Evolutionary conservation across 129 eudicot genomes (phyloP).

Genomic region (Calendula officinalis): DNA sequence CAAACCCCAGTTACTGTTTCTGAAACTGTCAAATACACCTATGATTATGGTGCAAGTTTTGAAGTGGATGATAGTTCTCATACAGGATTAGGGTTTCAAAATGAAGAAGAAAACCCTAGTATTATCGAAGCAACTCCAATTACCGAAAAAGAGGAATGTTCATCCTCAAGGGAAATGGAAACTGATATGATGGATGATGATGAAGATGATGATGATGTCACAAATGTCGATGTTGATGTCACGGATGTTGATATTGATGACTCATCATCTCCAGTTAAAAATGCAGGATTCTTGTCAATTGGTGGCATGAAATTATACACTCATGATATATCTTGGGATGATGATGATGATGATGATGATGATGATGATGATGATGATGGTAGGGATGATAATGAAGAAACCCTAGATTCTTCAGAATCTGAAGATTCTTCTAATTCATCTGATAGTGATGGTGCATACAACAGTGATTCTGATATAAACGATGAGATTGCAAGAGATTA

Average conservation of each 20-base stretch:
- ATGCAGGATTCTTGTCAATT: conserved; percentile 68
- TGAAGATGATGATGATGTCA: conserved; percentile 21
- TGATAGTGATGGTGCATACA: conserved; percentile 63
- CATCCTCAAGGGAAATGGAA: conserved; percentile 32
- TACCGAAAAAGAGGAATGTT: conserved; percentile 35
- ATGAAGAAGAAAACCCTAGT: conserved; percentile 32
- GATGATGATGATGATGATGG: conserved; percentile 12
- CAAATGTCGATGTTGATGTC: conserved; percentile 34
- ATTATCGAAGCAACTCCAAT: conserved; percentile 30
- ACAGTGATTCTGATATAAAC: conserved; percentile 65
- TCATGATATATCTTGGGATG: conserved; percentile 62
- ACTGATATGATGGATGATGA: conserved; percentile 36
- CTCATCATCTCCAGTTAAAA: conserved; percentile 44
- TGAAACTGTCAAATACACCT: conserved; percentile 45
- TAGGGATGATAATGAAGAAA: conserved; percentile 37
- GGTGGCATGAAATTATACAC: conserved; percentile 81
- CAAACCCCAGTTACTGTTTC: conserved; percentile 45
- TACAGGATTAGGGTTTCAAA: conserved; percentile 74
- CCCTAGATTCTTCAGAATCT: conserved; percentile 52
- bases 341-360: conserved; percentile 40
- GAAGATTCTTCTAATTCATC: conserved; percentile 55
- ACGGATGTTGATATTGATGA: conserved; percentile 34
- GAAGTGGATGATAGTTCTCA: conserved; percentile 60
- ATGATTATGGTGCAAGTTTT: conserved; percentile 62
- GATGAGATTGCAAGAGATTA: conserved; percentile 86